Evolutionary conservation across 768 basidiomycete genomes (phyloP).

Genomic region (Tephrocybe sp.): DNA sequence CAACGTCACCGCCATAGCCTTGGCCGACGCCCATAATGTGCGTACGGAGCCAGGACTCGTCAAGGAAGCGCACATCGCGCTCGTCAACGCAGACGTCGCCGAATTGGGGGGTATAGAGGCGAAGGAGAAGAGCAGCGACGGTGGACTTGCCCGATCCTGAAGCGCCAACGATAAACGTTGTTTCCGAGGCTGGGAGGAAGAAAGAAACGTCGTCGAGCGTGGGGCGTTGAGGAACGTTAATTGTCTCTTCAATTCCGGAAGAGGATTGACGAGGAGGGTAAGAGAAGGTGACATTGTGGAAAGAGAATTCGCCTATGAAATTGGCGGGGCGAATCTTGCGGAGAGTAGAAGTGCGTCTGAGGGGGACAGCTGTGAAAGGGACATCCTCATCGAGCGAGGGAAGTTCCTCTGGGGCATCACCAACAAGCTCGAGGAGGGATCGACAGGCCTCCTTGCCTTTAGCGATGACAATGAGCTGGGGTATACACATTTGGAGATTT

Average conservation of each 20-base stretch:
- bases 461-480: constrained; percentile 70
- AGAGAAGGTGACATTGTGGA: constrained; percentile 72
- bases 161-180: constrained; percentile 86
- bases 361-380: constrained; percentile 15
- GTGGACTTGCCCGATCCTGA: constrained; percentile 96
- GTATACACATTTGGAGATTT: constrained; percentile 85
- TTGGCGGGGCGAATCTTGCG: constrained; percentile 62
- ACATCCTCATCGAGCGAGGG: constrained; percentile 5
- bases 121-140: constrained; percentile 75
- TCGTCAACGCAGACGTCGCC: constrained; percentile 81
- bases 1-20: constrained; percentile 52
- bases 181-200: constrained; percentile 70
- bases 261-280: constrained; percentile 66
- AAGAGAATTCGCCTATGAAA: constrained; percentile 73
- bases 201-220: constrained; percentile 69
- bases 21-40: constrained; percentile 81
- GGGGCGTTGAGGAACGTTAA: constrained; percentile 41
- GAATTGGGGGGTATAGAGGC: constrained; percentile 66
- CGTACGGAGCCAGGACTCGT: constrained; percentile 60
- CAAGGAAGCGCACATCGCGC: constrained; percentile 72
- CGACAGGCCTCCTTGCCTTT: constrained; percentile 85
- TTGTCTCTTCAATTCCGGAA: background rate
- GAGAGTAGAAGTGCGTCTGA: constrained; percentile 33
- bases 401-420: constrained; percentile 32
- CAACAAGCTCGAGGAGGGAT: constrained; percentile 59